phyloP scores from a whole-genome alignment of 345 rosid species.

The Eucalyptus erythrocorys region DNA sequence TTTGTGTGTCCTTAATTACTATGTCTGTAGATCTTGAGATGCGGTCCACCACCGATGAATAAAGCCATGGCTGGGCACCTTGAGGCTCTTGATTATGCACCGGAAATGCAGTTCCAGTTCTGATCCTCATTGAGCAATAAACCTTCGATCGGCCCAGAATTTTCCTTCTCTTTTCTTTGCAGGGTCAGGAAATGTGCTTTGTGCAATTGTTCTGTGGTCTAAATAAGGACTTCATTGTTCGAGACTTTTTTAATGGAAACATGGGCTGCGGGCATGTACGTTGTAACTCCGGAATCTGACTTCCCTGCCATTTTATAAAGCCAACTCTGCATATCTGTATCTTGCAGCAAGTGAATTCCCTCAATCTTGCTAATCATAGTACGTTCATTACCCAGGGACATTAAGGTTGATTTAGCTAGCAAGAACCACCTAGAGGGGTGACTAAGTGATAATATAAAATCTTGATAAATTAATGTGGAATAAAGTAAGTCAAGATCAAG shows the following conservation, averaged over 20 bases:
- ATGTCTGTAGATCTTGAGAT: conserved; percentile 59
- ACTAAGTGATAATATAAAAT: too few species aligned
- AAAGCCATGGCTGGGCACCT: conserved; percentile 91
- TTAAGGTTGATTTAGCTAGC: neutral
- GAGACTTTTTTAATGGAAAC: neutral
- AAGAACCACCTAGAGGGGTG: too few species aligned
- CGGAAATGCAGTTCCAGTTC: conserved; percentile 98
- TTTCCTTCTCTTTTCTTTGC: neutral
- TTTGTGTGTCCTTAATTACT: neutral
- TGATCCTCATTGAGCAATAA: conserved; percentile 7
- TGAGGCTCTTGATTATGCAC: conserved; percentile 59
- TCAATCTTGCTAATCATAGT: neutral
- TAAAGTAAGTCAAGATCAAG: too few species aligned
- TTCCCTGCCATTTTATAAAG: neutral
- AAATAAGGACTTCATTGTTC: neutral
- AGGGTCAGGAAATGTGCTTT: neutral
- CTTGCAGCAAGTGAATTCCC: neutral
- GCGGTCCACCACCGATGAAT: conserved; percentile 99
- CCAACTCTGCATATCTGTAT: neutral
- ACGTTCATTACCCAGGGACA: neutral
- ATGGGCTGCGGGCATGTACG: neutral
- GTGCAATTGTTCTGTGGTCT: neutral
- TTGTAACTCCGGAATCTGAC: neutral
- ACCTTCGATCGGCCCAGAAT: neutral
- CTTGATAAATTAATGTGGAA: too few species aligned